phyloP scores from a whole-genome alignment of 2,329 filamentous ascomycete species.

The Aspergillus pseudonomiae region DNA sequence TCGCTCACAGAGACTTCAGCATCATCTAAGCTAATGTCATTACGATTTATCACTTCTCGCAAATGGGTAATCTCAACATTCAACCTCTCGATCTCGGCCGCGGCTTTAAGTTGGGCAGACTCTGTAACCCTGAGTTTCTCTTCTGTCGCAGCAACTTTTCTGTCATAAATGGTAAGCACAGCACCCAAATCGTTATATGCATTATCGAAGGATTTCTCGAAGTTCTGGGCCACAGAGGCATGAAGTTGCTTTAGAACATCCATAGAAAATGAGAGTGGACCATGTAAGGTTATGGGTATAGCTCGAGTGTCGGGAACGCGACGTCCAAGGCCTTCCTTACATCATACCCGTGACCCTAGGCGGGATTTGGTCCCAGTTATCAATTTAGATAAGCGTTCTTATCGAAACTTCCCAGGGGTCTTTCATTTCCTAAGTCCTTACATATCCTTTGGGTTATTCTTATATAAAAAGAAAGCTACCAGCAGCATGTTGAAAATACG shows the following conservation, averaged over 20 bases:
- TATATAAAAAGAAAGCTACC: background rate
- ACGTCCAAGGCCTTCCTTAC: background rate
- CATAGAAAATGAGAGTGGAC: constrained; percentile 24
- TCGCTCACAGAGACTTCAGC: constrained; percentile 17
- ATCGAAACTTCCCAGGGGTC: background rate
- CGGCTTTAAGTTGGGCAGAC: constrained; percentile 22
- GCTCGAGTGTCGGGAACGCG: background rate
- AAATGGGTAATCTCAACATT: constrained; percentile 26
- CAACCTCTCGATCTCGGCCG: constrained; percentile 23
- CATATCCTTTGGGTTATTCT: background rate
- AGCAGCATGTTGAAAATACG: constrained; percentile 40
- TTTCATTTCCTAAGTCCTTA: background rate
- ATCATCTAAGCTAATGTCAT: constrained; percentile 18
- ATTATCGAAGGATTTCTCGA: constrained; percentile 32
- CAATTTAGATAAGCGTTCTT: constrained; percentile 12
- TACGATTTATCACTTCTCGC: constrained; percentile 23
- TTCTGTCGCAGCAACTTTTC: constrained; percentile 27
- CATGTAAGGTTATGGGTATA: background rate
- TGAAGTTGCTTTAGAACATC: constrained; percentile 37
- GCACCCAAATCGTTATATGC: constrained; percentile 30
- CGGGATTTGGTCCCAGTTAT: background rate
- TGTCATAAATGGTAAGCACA: constrained; percentile 26
- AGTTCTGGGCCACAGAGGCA: constrained; percentile 29
- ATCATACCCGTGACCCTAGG: background rate
- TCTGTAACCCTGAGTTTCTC: constrained; percentile 21